A percentile compares a stretch with the other conserved stretches of the same genome.
Conservation (phyloP, 1,139 yeast species). For the Nematodospora anomalae region DNA sequence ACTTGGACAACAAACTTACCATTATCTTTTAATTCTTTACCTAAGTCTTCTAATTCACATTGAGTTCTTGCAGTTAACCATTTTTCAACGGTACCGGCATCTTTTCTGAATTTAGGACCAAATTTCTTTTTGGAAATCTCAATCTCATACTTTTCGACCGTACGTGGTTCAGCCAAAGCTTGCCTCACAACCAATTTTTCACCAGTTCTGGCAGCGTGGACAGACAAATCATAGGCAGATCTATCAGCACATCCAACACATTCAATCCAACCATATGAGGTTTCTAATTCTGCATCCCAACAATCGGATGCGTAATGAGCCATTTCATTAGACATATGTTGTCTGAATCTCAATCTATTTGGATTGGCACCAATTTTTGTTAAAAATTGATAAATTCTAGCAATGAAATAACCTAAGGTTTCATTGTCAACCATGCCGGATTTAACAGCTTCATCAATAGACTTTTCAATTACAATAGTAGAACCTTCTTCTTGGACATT, state of each 20-base stretch:
- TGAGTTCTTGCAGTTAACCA: slow-evolving; percentile 78
- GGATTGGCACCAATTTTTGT: slow-evolving; percentile 88
- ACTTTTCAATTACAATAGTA: slow-evolving; percentile 59
- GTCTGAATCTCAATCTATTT: slow-evolving; percentile 88
- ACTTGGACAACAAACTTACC: slow-evolving; percentile 68
- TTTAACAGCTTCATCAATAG: slow-evolving; percentile 88
- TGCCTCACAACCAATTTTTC: slow-evolving; percentile 94
- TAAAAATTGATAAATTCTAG: slow-evolving; percentile 85
- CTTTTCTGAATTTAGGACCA: slow-evolving; percentile 96
- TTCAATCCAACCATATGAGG: slow-evolving; percentile 98
- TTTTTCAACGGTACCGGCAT: slow-evolving; percentile 87
- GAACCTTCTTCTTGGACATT: slow-evolving; percentile 84
- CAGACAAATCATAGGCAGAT: slow-evolving; percentile 95
- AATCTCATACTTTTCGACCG: slow-evolving; percentile 80
- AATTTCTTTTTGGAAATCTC: slow-evolving; percentile 91
- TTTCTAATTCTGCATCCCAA: slow-evolving; percentile 98
- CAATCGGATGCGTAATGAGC: slow-evolving; percentile 99
- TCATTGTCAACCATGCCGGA: slow-evolving; percentile 91
- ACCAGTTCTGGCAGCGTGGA: slow-evolving; percentile 92
- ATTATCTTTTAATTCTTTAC: slow-evolving; percentile 60
- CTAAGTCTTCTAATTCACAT: slow-evolving; percentile 78
- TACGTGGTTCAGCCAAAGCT: slow-evolving; percentile 77
- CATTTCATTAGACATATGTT: slow-evolving; percentile 98
- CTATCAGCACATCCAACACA: slow-evolving; percentile 99
- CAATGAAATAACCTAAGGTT: slow-evolving; percentile 95